Conservation (phyloP, 805 yeast species). For the Lipomyces kockii region DNA sequence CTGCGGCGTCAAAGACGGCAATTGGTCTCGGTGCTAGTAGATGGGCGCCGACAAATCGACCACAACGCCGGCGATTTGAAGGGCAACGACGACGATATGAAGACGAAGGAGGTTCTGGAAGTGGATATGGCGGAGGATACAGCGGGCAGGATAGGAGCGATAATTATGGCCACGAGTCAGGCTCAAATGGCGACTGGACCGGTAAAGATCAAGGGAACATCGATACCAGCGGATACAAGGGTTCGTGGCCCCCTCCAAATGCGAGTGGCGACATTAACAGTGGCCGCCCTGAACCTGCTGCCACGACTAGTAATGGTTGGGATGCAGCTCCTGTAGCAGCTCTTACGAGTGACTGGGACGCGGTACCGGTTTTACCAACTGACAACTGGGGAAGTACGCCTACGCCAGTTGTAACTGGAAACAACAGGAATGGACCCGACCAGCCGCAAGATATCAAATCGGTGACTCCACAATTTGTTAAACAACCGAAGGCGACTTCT, state of each 20-base stretch:
- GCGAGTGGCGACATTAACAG: neutral
- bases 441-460: neutral
- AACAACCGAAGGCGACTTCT: neutral
- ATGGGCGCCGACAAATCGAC: neutral
- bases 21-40: neutral
- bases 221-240: neutral
- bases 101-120: neutral
- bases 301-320: neutral
- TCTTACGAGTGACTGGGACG: neutral
- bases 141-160: neutral
- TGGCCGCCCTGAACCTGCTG: neutral
- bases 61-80: neutral
- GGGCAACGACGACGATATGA: neutral
- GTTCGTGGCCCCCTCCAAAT: neutral
- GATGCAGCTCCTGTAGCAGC: neutral
- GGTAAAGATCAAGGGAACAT: neutral
- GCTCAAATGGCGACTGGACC: neutral
- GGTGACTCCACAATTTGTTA: neutral
- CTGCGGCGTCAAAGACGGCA: neutral
- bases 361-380: neutral
- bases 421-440: neutral
- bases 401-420: neutral
- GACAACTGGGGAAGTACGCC: slow-evolving; percentile 9
- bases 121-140: neutral
- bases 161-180: neutral